phyloP scores from a whole-genome alignment of 441 rosid genomes.

The Daphne laureola region DNA sequence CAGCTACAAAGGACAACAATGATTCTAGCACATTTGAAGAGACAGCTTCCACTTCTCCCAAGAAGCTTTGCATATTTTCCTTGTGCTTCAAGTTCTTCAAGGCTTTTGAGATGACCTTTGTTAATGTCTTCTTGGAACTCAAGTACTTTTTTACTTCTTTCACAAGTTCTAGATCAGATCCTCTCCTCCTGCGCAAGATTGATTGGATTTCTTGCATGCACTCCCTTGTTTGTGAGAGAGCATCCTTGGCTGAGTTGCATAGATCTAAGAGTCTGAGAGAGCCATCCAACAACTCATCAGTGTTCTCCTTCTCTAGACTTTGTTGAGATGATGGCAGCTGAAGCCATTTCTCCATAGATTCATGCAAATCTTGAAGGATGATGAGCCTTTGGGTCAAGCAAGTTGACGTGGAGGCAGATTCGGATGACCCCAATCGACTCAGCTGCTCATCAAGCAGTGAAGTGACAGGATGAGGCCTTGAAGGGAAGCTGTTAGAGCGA shows the following conservation, averaged over 20 bases:
- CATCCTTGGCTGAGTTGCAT: conserved; percentile 27
- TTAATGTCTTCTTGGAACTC: conserved; percentile 18
- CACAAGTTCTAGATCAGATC: conserved; percentile 9
- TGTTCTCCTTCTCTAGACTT: conserved; percentile 1
- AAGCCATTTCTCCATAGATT: conserved; percentile 25
- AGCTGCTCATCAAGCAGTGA: conserved; percentile 27
- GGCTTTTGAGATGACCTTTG: conserved; percentile 15
- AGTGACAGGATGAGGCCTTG: conserved; percentile 32
- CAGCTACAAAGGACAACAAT: conserved; percentile 4
- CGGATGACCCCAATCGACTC: conserved; percentile 21
- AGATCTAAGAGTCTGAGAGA: conserved; percentile 35
- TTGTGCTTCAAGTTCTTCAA: conserved; percentile 14
- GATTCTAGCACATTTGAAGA: conserved; percentile 2
- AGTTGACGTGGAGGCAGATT: conserved; percentile 23
- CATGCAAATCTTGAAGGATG: conserved; percentile 29
- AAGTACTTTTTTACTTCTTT: conserved; percentile 16
- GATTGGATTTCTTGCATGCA: conserved; percentile 26
- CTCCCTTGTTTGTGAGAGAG: conserved; percentile 26
- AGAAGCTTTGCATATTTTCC: conserved; percentile 4
- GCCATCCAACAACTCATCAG: conserved; percentile 25
- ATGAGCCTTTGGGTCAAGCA: conserved; percentile 15
- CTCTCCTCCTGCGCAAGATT: conserved; percentile 25
- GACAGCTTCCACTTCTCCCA: conserved; percentile 5
- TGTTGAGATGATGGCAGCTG: conserved; percentile 19
- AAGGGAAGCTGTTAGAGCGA: conserved; percentile 43